A percentile compares a stretch with the other conserved stretches of the same genome.
Conservation (phyloP, 371 early-diverging fungal genomes). For the Furculomyces boomerangus region DNA sequence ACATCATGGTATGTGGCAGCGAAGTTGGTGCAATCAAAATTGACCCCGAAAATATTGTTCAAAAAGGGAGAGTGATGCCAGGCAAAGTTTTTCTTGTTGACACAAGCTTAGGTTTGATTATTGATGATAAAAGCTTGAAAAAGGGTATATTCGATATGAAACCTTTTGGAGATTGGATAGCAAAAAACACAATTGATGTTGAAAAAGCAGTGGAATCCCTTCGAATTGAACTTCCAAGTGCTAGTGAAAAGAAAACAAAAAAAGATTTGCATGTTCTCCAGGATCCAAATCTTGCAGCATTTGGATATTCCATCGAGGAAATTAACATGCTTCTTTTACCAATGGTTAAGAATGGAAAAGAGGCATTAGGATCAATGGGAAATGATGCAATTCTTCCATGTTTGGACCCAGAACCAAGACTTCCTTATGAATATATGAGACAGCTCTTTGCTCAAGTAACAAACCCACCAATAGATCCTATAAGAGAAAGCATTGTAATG, state of each 20-base stretch:
- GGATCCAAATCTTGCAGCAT: conserved; percentile 72
- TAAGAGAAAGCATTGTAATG: conserved; percentile 95
- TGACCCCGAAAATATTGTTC: conserved; percentile 56
- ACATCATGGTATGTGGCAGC: conserved; percentile 90
- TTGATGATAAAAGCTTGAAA: conserved; percentile 82
- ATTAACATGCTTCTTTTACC: conserved; percentile 71
- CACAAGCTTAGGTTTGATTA: conserved; percentile 74
- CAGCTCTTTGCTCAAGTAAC: conserved; percentile 95
- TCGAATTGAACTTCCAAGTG: background rate
- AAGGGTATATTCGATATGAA: conserved; percentile 39
- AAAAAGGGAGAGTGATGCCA: conserved; percentile 89
- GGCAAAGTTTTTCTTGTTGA: conserved; percentile 94
- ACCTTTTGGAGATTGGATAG: conserved; percentile 70
- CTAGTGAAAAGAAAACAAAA: background rate
- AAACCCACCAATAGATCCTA: conserved; percentile 94
- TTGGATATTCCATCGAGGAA: conserved; percentile 87
- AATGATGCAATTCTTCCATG: conserved; percentile 90
- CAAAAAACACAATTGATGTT: conserved; percentile 48
- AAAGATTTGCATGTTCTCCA: conserved; percentile 28
- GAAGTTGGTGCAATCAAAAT: conserved; percentile 84
- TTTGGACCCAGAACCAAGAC: conserved; percentile 66
- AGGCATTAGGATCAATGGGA: conserved; percentile 95
- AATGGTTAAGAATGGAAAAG: conserved; percentile 76
- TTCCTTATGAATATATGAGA: conserved; percentile 89
- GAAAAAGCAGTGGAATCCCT: conserved; percentile 10